Base-by-base conservation (phyloP, 1,284 basidiomycete species). In the Baeospora myosura region DNA sequence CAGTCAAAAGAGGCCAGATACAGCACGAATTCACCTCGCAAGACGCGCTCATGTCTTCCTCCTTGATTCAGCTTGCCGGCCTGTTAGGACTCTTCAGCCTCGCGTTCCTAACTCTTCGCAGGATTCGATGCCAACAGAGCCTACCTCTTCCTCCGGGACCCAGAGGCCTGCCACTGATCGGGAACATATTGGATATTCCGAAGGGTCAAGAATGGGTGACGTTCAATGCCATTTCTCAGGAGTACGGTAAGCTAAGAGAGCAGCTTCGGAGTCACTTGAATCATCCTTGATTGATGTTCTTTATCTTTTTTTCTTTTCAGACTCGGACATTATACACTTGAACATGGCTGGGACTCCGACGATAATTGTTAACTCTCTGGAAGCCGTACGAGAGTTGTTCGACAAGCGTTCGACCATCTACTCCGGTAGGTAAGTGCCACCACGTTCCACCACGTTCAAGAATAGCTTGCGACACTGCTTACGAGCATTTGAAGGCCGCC, bases 391-490 rank as follows among this genome's bases (percentile, higher is more conserved):
- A 5, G 47, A 49, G 3, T 29, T 51, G 10, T 40, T 49, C 6
- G 42, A 40, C 11, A 34, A 43, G 21, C 43, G 45, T 8, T 44
- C 47, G 2, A n/a, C 36, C 5, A 47, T 44, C 10, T 51, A 49
- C 25, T 46, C 47, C 7, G 38, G 44, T 29, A 30, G 45, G 49
- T 46, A n/a, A 20, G 36, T 37, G 16, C n/a, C n/a, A n/a, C n/a
- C n/a, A n/a, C n/a, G n/a, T n/a, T n/a, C n/a, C n/a, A n/a, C n/a
- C n/a, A n/a, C n/a, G n/a, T 14, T 3, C 11, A 6, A 4, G 14
- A 14, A n/a, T 22, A 16, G 1, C 8, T 8, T 14, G 14, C 2
- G 10, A 35, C 26, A 12, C 21, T 21, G 16, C 7, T 7, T n/a
- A 26, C 14, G 12, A 7, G n/a, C 12, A 18, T 17, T 25, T 10